phyloP scores from a whole-genome alignment of 2,329 filamentous ascomycete species.

The Bertia moriformis region DNA sequence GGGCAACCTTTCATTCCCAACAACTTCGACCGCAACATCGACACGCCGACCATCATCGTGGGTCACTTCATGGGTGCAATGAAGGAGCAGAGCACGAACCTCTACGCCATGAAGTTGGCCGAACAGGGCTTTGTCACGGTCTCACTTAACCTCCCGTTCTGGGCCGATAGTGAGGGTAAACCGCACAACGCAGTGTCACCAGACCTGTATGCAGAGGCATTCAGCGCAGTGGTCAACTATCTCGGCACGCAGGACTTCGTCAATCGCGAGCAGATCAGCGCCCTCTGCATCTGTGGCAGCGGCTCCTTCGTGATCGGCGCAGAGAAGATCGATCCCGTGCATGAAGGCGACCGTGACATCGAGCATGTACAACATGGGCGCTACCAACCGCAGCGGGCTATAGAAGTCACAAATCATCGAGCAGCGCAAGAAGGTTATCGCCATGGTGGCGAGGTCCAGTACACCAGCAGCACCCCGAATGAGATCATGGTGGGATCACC shows the following conservation, averaged over 20 bases:
- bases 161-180: conserved; percentile 11
- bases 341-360: conserved; percentile 10
- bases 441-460: conserved; percentile 4
- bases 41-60: conserved; percentile 10
- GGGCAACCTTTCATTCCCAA: neutral
- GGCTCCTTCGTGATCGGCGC: conserved; percentile 16
- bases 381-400: conserved; percentile 5
- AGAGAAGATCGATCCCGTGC: conserved; percentile 15
- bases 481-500: conserved; percentile 8
- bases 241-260: conserved; percentile 9
- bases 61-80: conserved; percentile 13
- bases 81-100: conserved; percentile 14
- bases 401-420: conserved; percentile 5
- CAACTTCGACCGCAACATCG: neutral
- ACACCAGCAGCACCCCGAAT: conserved; percentile 1
- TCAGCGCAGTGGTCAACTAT: conserved; percentile 15
- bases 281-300: conserved; percentile 14
- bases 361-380: conserved; percentile 10
- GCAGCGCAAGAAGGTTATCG: conserved; percentile 5
- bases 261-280: conserved; percentile 13
- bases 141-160: conserved; percentile 10
- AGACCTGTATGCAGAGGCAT: conserved; percentile 12
- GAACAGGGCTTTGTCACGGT: conserved; percentile 12
- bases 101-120: conserved; percentile 13
- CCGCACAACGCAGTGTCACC: conserved; percentile 11